A percentile compares a stretch with the other conserved stretches of the same genome.
Conservation (phyloP, 2,329 filamentous ascomycete genomes). For the Gnomoniopsis smithogilvyi region DNA sequence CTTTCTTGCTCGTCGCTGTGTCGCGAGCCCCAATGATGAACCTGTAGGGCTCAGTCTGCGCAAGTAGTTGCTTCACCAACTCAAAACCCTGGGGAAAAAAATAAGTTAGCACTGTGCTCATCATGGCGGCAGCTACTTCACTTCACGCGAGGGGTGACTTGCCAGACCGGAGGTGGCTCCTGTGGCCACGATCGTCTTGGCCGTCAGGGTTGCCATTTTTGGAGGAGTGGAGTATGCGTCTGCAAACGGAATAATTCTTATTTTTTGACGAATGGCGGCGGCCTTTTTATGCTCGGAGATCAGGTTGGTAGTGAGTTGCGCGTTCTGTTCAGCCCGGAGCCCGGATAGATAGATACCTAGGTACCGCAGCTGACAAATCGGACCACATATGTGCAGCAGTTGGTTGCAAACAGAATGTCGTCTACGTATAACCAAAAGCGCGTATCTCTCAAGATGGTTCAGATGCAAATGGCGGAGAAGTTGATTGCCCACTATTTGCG, state of each 20-base stretch:
- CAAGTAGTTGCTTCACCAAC: slow-evolving; percentile 48
- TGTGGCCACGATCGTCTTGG: slow-evolving; percentile 49
- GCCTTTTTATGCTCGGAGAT: neutral
- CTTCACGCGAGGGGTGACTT: slow-evolving; percentile 20
- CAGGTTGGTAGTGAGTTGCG: neutral
- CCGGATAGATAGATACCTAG: too few species aligned
- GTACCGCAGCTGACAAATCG: neutral
- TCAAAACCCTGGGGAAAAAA: slow-evolving; percentile 46
- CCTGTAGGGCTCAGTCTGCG: slow-evolving; percentile 40
- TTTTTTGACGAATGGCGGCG: neutral
- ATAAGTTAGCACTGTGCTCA: neutral
- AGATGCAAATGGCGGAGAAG: too few species aligned
- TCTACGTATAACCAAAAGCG: too few species aligned
- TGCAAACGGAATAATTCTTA: neutral
- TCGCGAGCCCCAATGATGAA: slow-evolving; percentile 50
- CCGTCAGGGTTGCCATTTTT: slow-evolving; percentile 22
- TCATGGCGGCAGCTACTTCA: neutral
- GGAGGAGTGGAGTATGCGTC: neutral
- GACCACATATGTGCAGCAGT: neutral
- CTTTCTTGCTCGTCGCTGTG: slow-evolving; percentile 35
- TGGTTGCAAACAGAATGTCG: neutral
- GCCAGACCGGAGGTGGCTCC: slow-evolving; percentile 49
- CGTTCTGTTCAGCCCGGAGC: too few species aligned
- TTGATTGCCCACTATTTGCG: too few species aligned
- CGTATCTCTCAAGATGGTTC: too few species aligned